Percentiles rank a stretch among this genome's conserved stretches.
These are phyloP conservation scores for Emergomyces africanus DNA, from an alignment of 2,329 filamentous ascomycete genomes.

Conservation along the genomic window DNA sequence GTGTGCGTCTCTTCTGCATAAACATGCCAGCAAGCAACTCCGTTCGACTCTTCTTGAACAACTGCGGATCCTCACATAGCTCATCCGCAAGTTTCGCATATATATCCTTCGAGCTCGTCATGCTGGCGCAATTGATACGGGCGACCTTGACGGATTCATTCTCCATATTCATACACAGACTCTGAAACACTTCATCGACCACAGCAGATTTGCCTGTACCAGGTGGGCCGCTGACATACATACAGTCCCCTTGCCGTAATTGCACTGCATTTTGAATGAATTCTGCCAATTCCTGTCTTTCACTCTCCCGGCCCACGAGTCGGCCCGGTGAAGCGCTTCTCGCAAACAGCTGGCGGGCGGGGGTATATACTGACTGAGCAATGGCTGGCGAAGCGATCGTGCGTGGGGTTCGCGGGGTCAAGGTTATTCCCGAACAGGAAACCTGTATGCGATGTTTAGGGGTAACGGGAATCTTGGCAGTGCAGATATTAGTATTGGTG, in stretches of 20 bases:
- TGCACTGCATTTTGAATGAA: conserved; percentile 57
- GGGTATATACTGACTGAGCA: conserved; percentile 67
- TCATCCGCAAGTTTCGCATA: conserved; percentile 65
- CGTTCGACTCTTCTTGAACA: conserved; percentile 54
- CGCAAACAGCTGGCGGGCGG: conserved; percentile 76
- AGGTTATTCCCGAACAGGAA: conserved; percentile 47
- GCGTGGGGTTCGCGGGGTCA: conserved; percentile 66
- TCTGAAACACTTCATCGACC: conserved; percentile 62
- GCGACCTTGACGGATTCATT: conserved; percentile 47
- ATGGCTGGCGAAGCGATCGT: conserved; percentile 58
- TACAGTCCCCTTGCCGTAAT: conserved; percentile 56
- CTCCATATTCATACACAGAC: conserved; percentile 30
- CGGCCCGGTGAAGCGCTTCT: conserved; percentile 62
- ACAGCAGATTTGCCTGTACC: conserved; percentile 96
- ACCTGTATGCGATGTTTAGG: conserved; percentile 76
- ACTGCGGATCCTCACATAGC: conserved; percentile 49
- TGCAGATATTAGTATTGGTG: conserved; percentile 10
- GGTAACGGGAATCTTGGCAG: conserved; percentile 50
- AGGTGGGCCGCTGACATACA: conserved; percentile 91
- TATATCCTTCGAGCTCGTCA: conserved; percentile 76
- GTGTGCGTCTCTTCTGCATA: conserved; percentile 44
- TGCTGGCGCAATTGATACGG: conserved; percentile 94
- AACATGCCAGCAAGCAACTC: conserved; percentile 59
- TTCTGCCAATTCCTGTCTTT: conserved; percentile 50
- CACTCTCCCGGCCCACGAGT: conserved; percentile 63